Evolutionary conservation across 306 rosid genomes (phyloP), one percentile per base, ranked within the genome.

Genomic region (Gillenia trifoliata): DNA sequence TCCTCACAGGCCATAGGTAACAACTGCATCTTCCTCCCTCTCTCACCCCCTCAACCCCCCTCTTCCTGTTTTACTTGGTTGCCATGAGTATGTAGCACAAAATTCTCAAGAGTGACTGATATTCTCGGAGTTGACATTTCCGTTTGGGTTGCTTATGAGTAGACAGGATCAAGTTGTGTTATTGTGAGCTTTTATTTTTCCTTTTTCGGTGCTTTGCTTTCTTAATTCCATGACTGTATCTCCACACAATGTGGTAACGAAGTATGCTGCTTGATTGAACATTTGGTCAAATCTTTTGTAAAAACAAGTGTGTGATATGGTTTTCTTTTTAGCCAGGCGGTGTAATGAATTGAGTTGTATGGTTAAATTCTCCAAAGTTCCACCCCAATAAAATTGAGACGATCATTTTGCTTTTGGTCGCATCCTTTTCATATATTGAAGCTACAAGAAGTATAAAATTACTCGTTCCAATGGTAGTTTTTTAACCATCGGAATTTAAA

Each of bases 1-100:
- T 52, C 86, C 88, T 12, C 93, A 57, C 11, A 80, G 54, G 31
- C 79, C 76, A 15, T 80, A 91, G 86, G 81, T 57, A 55, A 47
- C 22, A 61, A 67, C 26, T 67, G 81, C 81, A 70, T 36, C 76
- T 66, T 73, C 55, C 10, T 56, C 52, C 0, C 52, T 20, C 50
- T 45, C 72, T 11, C 49, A 3, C 49, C 1, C 17, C 49, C 49
- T 12, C 52, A 45, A 20, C 8, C 52, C 20, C 7, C 52, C 52
- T 4, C 75, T 55, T 71, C 23, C 72, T 63, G 64, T 23, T 26
- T 8, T 7, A 12, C 66, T 19, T 11, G 19, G 66, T 22, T 19
- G 79, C 71, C 55, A 13, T 57, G 78, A 31, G 34, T 23, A 28
- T 19, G 78, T 65, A 56, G 57, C 49, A 45, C 13, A 4, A 64